Evolutionary conservation across 148 eudicot species (phyloP), one percentile per base, ranked within the genome.

Genomic region (Rhododendron ferrugineum): DNA sequence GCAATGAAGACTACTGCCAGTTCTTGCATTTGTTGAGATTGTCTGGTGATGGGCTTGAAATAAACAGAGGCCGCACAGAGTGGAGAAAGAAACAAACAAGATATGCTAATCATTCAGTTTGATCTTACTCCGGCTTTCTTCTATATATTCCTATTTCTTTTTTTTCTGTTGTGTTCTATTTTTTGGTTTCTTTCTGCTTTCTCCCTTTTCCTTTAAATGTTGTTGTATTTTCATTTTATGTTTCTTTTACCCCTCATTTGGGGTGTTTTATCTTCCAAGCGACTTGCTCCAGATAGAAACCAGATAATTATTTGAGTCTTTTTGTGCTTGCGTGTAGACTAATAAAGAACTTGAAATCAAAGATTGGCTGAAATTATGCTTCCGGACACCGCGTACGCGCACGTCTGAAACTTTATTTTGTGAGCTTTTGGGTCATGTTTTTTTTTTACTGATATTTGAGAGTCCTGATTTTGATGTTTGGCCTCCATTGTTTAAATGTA

Each of bases 1-100:
- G 86, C 32, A 90, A 84, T 64, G 87, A 89, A 37, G 91, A 89
- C 74, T 62, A 73, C 64, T 73, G 75, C 40, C 89, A 93, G 84
- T 96, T 94, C 88, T 85, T 95, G 83, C 99, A 96, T 91, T 85
- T 96, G 23, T 42, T 96, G 92, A 91, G 98, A 91, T 89, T 94
- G 88, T 91, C 96, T 0, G 42, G 85, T 36, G 90, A 91, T 70
- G 95, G 95, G 54, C 92, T 89, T 46, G 99, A 95, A 86, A 93
- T 94, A 72, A 94, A 93, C 85, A 89, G 98, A 77, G 96, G 94
- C 4, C 95, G 96, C 68, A 94, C 98, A 22, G 95, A 92, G 88
- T 96, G 99, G 99, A 93, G 94, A 86, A 93, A 89, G 90, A 96
- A 94, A 86, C 87, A 92, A 36, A 83, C 82, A 81, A 93, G 91